Evolutionary conservation across 352 stramenopile species (phyloP), one percentile per base, ranked within the genome.

Genomic region (Plasmopara muralis): DNA sequence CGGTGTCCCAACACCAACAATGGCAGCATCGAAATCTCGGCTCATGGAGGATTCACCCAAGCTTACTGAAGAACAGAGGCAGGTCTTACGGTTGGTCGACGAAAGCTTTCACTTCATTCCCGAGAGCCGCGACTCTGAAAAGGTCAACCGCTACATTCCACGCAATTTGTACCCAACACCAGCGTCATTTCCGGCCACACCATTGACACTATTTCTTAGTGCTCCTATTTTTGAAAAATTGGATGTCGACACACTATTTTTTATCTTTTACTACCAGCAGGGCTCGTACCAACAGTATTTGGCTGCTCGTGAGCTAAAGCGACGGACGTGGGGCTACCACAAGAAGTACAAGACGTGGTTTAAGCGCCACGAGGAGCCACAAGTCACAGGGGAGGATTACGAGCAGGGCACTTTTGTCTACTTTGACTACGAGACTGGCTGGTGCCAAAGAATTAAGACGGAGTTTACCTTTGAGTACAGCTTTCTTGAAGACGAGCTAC

Each of bases 311-410:
- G 94, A 99, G 68, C 86, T 99, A 47, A 99, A 99, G 78, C 95
- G 96, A 66, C 91, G 98, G 67, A 97, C 87, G 60, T 99, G 97
- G 97, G 83, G 97, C 37, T 99, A 98, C 74, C 96, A 99, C 81
- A 99, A 99, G 65, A 99, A 99, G 88, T 99, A 99, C 78, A 97
- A 97, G 83, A 99, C 97, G 41, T 99, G 97, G 97, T 99, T 99
- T 70, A 97, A 99, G 78, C 88, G 95, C 31, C 96, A 98, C 61
- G 85, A 98, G 66, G 95, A 98, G 70, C 93, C 95, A 10, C 80
- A 95, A 60, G 70, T 97, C 12, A 98, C 96, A 46, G 98, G 93
- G 2, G 95, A 99, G 53, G 94, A 99, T 60, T 99, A 98, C 76
- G 97, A 99, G 72, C 93, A 99, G 76, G 97, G 97, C 62, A 99